Evolutionary conservation across 2,329 filamentous ascomycete genomes (phyloP).

Genomic region (Remersonia thermophila): DNA sequence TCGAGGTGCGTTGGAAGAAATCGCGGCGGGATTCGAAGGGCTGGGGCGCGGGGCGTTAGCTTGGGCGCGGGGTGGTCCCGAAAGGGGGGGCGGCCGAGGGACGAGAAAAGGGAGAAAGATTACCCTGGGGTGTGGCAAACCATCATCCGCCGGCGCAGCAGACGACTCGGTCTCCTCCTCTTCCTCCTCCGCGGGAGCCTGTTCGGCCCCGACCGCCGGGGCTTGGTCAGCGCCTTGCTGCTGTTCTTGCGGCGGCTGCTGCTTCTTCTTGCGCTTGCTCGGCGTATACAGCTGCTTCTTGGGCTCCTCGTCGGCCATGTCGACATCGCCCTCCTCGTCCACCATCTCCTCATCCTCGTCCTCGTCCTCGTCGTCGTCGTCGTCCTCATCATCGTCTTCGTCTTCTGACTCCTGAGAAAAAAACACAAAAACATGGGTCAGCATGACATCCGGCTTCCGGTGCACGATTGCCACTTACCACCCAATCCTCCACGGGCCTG

Average conservation of each 20-base stretch:
- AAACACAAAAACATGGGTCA: not conserved
- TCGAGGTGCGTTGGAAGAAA: slow-evolving; percentile 79
- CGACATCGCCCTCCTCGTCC: slow-evolving; percentile 35
- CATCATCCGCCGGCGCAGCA: slow-evolving; percentile 53
- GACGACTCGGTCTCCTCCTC: slow-evolving; percentile 34
- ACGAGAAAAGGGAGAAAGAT: slow-evolving; percentile 2
- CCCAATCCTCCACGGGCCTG: slow-evolving; percentile 76
- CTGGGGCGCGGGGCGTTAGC: slow-evolving; percentile 29
- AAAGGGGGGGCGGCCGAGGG: not conserved
- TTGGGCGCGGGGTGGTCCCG: too few species aligned
- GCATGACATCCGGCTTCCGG: not conserved
- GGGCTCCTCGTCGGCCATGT: slow-evolving; percentile 37
- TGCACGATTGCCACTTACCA: slow-evolving; percentile 36
- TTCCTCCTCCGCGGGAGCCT: slow-evolving; percentile 27
- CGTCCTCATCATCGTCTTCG: slow-evolving; percentile 47
- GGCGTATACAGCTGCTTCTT: slow-evolving; percentile 42
- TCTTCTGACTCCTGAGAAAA: slow-evolving; percentile 42
- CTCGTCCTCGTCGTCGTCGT: slow-evolving; percentile 48
- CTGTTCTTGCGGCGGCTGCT: slow-evolving; percentile 11
- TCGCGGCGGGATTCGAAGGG: slow-evolving; percentile 86
- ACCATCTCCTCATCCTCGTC: slow-evolving; percentile 42
- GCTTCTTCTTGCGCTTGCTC: slow-evolving; percentile 48
- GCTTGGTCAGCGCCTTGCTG: slow-evolving; percentile 16
- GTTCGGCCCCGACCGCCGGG: slow-evolving; percentile 11
- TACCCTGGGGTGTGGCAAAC: slow-evolving; percentile 57